phyloP scores from a whole-genome alignment of 495 filamentous ascomycete genomes.

The Xylaria bambusicola region DNA sequence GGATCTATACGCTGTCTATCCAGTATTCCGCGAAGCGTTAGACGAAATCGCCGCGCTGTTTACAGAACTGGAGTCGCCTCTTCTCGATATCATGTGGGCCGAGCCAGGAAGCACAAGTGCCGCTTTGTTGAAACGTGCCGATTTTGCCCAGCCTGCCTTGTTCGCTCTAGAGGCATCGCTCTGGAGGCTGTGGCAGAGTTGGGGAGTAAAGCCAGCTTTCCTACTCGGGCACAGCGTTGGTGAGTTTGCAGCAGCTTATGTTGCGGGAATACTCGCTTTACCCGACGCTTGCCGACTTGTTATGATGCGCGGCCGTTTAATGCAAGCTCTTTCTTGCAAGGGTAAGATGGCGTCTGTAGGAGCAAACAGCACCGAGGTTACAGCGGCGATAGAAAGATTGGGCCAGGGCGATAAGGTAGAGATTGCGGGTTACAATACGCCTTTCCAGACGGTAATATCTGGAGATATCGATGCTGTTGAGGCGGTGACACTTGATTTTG shows the following conservation, averaged over 20 bases:
- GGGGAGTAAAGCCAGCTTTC: slow-evolving; percentile 25
- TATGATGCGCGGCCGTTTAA: slow-evolving; percentile 30
- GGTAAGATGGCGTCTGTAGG: slow-evolving; percentile 29
- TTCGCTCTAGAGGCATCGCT: slow-evolving; percentile 29
- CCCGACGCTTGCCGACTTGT: slow-evolving; percentile 32
- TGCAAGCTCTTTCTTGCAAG: slow-evolving; percentile 27
- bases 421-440: slow-evolving; percentile 28
- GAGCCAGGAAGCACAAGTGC: slow-evolving; percentile 21
- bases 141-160: slow-evolving; percentile 29
- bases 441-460: slow-evolving; percentile 33
- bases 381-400: slow-evolving; percentile 19
- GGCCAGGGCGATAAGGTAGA: slow-evolving; percentile 18
- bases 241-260: slow-evolving; percentile 31
- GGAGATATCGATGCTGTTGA: slow-evolving; percentile 27
- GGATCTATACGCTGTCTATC: slow-evolving; percentile 21
- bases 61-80: slow-evolving; percentile 25
- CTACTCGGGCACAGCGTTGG: slow-evolving; percentile 35
- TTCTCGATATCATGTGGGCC: slow-evolving; percentile 34
- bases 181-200: slow-evolving; percentile 29
- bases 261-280: slow-evolving; percentile 29
- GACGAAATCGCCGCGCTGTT: slow-evolving; percentile 22
- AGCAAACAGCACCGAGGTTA: slow-evolving; percentile 22
- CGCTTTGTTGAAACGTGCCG: slow-evolving; percentile 21
- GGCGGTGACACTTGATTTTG: slow-evolving; percentile 18
- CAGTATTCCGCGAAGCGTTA: slow-evolving; percentile 25